phyloP scores from a whole-genome alignment of 1,284 basidiomycete species.

The Caloboletus firmus region DNA sequence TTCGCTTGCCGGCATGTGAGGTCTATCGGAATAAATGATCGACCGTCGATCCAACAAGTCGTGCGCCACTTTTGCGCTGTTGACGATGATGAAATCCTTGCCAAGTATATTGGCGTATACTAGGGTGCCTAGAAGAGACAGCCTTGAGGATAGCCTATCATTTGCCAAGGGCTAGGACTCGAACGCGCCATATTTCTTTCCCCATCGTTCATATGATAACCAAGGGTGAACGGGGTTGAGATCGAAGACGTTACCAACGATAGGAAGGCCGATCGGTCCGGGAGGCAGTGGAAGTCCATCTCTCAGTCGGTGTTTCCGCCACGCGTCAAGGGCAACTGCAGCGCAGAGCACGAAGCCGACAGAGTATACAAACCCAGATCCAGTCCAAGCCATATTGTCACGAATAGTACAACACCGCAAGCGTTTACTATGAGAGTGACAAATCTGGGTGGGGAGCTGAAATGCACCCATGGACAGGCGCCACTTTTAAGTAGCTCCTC shows the following conservation, averaged over 20 bases:
- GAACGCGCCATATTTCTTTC: conserved; percentile 29
- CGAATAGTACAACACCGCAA: too few relatives aligned
- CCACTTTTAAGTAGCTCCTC: background rate
- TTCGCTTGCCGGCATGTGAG: conserved; percentile 25
- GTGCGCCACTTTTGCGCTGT: conserved; percentile 36
- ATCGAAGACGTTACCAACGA: conserved; percentile 29
- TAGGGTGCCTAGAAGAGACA: conserved; percentile 32
- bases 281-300: conserved; percentile 30
- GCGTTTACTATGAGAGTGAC: background rate
- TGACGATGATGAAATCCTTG: conserved; percentile 42
- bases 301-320: conserved; percentile 17
- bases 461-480: background rate
- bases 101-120: conserved; percentile 38
- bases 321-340: conserved; percentile 7
- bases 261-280: conserved; percentile 30
- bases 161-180: background rate
- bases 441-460: too few relatives aligned
- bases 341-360: conserved; percentile 11
- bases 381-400: background rate
- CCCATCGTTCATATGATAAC: conserved; percentile 35
- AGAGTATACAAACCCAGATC: conserved; percentile 4
- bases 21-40: conserved; percentile 44
- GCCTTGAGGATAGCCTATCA: background rate
- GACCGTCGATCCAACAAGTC: conserved; percentile 45
- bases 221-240: conserved; percentile 23